These are phyloP conservation scores for Calonectria fujianensis DNA, from an alignment of 2,329 filamentous ascomycete genomes.

Conservation along the genomic window DNA sequence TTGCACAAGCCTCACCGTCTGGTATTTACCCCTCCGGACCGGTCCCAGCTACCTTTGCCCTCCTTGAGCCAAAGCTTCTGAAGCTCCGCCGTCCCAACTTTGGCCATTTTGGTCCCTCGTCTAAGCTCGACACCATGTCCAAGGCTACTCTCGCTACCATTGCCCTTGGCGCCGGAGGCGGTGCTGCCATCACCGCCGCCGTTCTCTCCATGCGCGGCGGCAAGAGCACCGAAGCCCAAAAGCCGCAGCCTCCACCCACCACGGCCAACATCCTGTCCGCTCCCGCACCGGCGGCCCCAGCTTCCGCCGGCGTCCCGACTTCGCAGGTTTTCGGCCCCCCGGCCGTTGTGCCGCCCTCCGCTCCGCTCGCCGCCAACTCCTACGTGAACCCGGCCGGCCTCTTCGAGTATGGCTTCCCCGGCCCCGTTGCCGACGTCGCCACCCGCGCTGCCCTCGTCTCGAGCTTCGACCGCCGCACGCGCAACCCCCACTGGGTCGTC, in stretches of 20 bases:
- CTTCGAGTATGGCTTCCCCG: conserved; percentile 93
- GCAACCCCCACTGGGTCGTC: conserved; percentile 95
- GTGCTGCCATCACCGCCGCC: conserved; percentile 83
- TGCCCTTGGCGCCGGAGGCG: conserved; percentile 84
- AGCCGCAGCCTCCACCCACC: conserved; percentile 56
- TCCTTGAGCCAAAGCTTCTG: conserved; percentile 1
- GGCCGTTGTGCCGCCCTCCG: conserved; percentile 54
- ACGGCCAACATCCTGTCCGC: conserved; percentile 56
- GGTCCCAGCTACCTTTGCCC: neutral
- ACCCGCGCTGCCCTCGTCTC: conserved; percentile 86
- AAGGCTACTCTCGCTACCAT: conserved; percentile 85
- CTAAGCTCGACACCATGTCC: conserved; percentile 75
- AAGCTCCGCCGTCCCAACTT: conserved; percentile 12
- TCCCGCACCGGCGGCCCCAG: conserved; percentile 52
- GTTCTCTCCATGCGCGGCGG: conserved; percentile 77
- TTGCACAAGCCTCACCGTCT: conserved; percentile 2
- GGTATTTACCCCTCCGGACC: neutral
- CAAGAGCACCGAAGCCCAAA: conserved; percentile 64
- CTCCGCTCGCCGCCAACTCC: conserved; percentile 59
- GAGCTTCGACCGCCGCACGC: conserved; percentile 90
- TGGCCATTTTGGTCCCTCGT: neutral
- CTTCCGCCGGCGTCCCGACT: conserved; percentile 70
- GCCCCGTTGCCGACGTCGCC: conserved; percentile 89
- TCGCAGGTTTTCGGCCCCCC: conserved; percentile 71
- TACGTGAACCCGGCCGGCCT: conserved; percentile 85